These are phyloP conservation scores for Cladosporium oxysporum DNA, from an alignment of 2,329 filamentous ascomycete genomes.

Conservation along the genomic window DNA sequence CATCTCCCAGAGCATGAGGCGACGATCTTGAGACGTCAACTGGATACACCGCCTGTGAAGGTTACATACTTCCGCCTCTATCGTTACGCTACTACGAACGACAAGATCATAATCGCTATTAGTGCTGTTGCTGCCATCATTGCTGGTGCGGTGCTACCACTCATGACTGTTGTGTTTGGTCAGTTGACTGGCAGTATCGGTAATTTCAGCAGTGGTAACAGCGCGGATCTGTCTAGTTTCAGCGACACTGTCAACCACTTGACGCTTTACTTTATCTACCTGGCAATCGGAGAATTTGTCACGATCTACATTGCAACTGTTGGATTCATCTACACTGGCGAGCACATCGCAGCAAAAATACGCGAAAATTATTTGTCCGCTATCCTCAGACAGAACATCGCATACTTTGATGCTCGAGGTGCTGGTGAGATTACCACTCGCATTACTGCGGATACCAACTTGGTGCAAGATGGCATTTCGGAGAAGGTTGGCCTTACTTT, in stretches of 20 bases:
- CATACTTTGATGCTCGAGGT: slow-evolving; percentile 88
- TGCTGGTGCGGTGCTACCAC: slow-evolving; percentile 38
- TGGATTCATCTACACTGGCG: slow-evolving; percentile 73
- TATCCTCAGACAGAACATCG: slow-evolving; percentile 85
- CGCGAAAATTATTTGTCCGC: slow-evolving; percentile 81
- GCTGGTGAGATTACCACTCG: slow-evolving; percentile 92
- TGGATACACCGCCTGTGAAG: slow-evolving; percentile 45
- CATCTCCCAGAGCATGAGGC: slow-evolving; percentile 43
- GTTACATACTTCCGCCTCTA: slow-evolving; percentile 46
- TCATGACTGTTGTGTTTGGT: slow-evolving; percentile 66
- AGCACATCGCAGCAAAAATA: slow-evolving; percentile 50
- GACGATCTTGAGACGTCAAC: slow-evolving; percentile 40
- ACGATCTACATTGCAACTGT: slow-evolving; percentile 78
- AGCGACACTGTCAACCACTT: slow-evolving; percentile 59
- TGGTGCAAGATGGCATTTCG: slow-evolving; percentile 90
- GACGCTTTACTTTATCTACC: slow-evolving; percentile 82
- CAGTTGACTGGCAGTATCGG: slow-evolving; percentile 73
- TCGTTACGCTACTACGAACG: slow-evolving; percentile 47
- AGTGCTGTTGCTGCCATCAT: slow-evolving; percentile 40
- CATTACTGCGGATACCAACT: slow-evolving; percentile 90
- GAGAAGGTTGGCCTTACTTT: slow-evolving; percentile 83
- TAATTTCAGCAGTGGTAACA: slow-evolving; percentile 45
- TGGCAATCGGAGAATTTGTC: slow-evolving; percentile 78
- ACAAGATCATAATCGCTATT: slow-evolving; percentile 44
- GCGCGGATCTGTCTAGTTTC: slow-evolving; percentile 50